Evolutionary conservation across 192 early-diverging fungal genomes (phyloP), one percentile per base, ranked within the genome.

Genomic region (Kickxella alabastrina): DNA sequence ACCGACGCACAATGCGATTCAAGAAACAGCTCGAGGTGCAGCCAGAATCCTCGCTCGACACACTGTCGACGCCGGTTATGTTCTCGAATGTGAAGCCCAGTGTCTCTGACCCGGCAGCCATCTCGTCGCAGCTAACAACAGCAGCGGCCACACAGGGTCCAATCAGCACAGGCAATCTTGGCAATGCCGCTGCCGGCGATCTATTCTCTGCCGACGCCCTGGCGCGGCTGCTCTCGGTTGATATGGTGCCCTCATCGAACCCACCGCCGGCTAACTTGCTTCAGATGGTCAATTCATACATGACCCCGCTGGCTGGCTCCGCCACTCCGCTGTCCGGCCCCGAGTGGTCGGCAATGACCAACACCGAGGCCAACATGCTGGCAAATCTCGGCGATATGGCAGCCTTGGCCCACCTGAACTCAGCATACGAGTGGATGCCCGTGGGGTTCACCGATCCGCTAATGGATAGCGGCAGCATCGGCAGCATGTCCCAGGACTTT

Each of bases 1-100:
- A 75, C 57, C 73, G 73, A 10, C 65, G 65, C 32, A 59, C 73
- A 9, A 42, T 57, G 49, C 65, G 73, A 17, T 75, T 74, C 56
- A 74, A 67, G 15, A 66, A 62, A 43, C 70, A 74, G 52, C 54
- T 74, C 10, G 59, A 66, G 34, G 51, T 22, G 0, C 44, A 51
- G 31, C 57, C 61, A 15, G 49, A 50, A 4, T 54, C 48, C 8
- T 59, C 57, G 17, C 52, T 71, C 43, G 43, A 40, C 29, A 53
- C 52, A 10, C 57, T 64, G 37, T 10, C 52, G 2, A 42, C 22
- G 5, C 61, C 68, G 2, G 52, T 65, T 9, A 28, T 48, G 21
- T 49, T 64, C 23, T 10, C 52, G n/a, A 53, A 43, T n/a, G n/a
- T n/a, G n/a, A n/a, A n/a, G n/a, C n/a, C n/a, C n/a, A 32, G 31